Conservation (phyloP, 306 rosid genomes). For the Medicago arabica region DNA sequence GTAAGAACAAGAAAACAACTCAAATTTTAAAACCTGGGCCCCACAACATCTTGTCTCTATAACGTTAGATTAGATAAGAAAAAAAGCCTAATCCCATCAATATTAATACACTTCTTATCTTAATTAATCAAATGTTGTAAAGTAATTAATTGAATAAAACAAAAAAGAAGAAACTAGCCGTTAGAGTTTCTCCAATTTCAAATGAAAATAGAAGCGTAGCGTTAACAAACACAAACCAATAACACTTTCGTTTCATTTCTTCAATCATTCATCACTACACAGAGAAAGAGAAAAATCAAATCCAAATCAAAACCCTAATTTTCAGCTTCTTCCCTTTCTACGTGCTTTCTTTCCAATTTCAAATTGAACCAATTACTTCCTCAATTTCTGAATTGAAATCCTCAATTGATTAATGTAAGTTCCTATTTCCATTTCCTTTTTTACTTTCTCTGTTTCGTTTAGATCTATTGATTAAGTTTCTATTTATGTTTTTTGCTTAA, state of each 20-base stretch:
- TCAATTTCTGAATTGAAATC: constrained; percentile 24
- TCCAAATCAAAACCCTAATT: constrained; percentile 35
- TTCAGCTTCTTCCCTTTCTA: constrained; percentile 32
- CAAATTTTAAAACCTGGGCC: constrained; percentile 43
- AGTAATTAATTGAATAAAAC: constrained; percentile 4
- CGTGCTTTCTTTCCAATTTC: constrained; percentile 13
- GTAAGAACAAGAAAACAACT: neutral
- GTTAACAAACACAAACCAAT: too few species aligned
- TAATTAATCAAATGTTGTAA: neutral
- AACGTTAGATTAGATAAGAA: constrained; percentile 15
- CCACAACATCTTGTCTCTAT: constrained; percentile 37
- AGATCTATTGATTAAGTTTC: too few species aligned
- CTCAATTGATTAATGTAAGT: constrained; percentile 44
- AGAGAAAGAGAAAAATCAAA: neutral
- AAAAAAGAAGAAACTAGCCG: constrained; percentile 79
- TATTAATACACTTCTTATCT: neutral
- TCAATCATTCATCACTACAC: neutral
- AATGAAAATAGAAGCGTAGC: constrained; percentile 48
- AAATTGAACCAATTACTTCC: neutral
- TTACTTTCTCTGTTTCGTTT: too few species aligned
- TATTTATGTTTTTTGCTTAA: constrained; percentile 14
- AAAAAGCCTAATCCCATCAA: constrained; percentile 14
- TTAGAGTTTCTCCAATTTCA: constrained; percentile 63
- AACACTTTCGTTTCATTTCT: constrained; percentile 40
- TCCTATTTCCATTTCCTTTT: too few species aligned